These are phyloP conservation scores for Solanum rostratum DNA, from an alignment of 257 asterid genomes.

Conservation along the genomic window DNA sequence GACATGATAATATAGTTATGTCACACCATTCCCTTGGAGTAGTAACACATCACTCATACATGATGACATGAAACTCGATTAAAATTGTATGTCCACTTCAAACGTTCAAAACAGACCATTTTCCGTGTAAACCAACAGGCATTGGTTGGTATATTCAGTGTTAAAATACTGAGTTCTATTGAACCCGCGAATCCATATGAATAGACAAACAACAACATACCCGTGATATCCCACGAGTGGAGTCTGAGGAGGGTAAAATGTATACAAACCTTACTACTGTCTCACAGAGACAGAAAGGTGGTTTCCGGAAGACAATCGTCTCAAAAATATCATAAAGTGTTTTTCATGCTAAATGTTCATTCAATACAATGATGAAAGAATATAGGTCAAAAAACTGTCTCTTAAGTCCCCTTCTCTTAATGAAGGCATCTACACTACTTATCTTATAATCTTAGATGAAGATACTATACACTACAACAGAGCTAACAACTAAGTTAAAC, in stretches of 20 bases:
- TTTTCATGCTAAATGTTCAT: not conserved
- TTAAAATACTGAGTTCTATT: not conserved
- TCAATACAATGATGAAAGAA: not conserved
- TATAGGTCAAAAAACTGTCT: not conserved
- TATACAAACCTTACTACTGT: not conserved
- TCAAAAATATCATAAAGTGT: no score
- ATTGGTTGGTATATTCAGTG: not conserved
- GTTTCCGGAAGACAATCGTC: not conserved
- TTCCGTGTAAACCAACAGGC: not conserved
- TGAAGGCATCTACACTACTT: not conserved
- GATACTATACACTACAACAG: not conserved
- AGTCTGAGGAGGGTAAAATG: not conserved
- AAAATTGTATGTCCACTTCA: not conserved
- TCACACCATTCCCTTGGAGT: no score
- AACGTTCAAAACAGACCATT: not conserved
- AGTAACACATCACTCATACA: not conserved
- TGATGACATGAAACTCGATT: not conserved
- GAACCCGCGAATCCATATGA: not conserved
- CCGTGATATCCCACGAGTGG: not conserved
- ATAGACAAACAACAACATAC: no score
- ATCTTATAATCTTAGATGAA: not conserved
- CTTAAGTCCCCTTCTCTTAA: not conserved
- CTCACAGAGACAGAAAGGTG: not conserved
- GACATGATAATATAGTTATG: no score
- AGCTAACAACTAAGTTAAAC: not conserved